These are phyloP conservation scores for Lactarius sp. DNA, from an alignment of 768 basidiomycete species.

Conservation along the genomic window DNA sequence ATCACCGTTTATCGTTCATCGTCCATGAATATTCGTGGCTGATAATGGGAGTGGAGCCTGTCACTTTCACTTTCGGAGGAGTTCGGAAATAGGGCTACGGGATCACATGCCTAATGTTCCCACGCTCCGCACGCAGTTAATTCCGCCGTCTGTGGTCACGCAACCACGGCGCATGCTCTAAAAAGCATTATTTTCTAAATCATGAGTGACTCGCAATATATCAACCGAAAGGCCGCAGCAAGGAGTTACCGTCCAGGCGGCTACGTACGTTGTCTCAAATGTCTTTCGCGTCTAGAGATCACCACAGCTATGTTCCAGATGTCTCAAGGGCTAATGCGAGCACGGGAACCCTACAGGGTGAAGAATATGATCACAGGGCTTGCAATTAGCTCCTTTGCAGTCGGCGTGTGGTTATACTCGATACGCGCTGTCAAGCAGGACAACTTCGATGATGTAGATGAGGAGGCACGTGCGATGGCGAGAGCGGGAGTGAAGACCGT, in stretches of 20 bases:
- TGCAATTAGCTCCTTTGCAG: conserved; percentile 64
- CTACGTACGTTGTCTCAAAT: conserved; percentile 38
- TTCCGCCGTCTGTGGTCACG: neutral
- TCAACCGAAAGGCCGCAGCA: conserved; percentile 40
- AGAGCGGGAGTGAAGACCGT: conserved; percentile 16
- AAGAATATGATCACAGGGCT: conserved; percentile 78
- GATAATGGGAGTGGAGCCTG: neutral
- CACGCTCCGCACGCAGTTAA: neutral
- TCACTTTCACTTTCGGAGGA: no score
- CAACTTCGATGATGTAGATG: conserved; percentile 37
- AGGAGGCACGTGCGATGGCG: conserved; percentile 47
- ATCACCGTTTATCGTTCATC: neutral
- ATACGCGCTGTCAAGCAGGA: conserved; percentile 50
- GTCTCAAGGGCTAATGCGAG: conserved; percentile 84
- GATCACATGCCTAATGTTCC: neutral
- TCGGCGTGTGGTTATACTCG: conserved; percentile 86
- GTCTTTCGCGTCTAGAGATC: neutral
- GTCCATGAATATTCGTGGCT: neutral
- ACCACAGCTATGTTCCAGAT: conserved; percentile 30
- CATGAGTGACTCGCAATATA: conserved; percentile 32
- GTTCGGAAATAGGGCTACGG: neutral
- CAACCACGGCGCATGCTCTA: neutral
- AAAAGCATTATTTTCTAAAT: neutral
- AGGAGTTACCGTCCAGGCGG: conserved; percentile 50
- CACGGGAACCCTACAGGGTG: conserved; percentile 76